These are phyloP conservation scores for Neolentinus lepideus DNA, from an alignment of 1,284 basidiomycete species.

Conservation along the genomic window DNA sequence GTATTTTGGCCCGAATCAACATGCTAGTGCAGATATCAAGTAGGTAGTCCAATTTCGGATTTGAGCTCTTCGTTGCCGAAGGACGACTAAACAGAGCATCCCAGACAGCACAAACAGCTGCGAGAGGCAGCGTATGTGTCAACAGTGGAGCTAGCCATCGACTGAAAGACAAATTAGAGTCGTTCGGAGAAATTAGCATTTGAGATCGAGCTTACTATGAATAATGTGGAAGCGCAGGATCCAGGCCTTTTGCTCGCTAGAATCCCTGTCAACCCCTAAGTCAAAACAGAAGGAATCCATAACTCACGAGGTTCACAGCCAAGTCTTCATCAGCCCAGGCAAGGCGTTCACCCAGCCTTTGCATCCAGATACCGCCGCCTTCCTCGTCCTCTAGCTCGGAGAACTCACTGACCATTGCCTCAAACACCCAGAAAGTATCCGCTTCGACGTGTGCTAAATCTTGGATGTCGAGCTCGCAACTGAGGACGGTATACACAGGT, in stretches of 20 bases:
- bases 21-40: slow-evolving; percentile 64
- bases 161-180: slow-evolving; percentile 27
- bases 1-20: slow-evolving; percentile 48
- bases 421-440: slow-evolving; percentile 76
- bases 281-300: not conserved
- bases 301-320: slow-evolving; percentile 49
- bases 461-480: slow-evolving; percentile 52
- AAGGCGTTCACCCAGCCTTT: slow-evolving; percentile 53
- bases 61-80: slow-evolving; percentile 42
- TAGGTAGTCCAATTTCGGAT: slow-evolving; percentile 59
- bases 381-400: slow-evolving; percentile 64
- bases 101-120: slow-evolving; percentile 57
- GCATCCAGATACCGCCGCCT: slow-evolving; percentile 53
- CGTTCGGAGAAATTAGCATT: slow-evolving; percentile 1
- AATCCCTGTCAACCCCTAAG: not conserved
- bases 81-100: slow-evolving; percentile 61
- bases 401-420: slow-evolving; percentile 65
- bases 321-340: slow-evolving; percentile 61
- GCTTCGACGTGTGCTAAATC: slow-evolving; percentile 67
- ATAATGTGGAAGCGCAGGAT: slow-evolving; percentile 70
- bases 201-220: slow-evolving; percentile 53
- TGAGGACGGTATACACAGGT: slow-evolving; percentile 57
- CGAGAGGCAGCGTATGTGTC: slow-evolving; percentile 61
- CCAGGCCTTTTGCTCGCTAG: slow-evolving; percentile 54
- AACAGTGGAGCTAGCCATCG: slow-evolving; percentile 72